Percentiles rank a stretch among this genome's conserved stretches.
Evolutionary conservation across 2,329 filamentous ascomycete genomes (phyloP).

Genomic region (Phoma herbarum): DNA sequence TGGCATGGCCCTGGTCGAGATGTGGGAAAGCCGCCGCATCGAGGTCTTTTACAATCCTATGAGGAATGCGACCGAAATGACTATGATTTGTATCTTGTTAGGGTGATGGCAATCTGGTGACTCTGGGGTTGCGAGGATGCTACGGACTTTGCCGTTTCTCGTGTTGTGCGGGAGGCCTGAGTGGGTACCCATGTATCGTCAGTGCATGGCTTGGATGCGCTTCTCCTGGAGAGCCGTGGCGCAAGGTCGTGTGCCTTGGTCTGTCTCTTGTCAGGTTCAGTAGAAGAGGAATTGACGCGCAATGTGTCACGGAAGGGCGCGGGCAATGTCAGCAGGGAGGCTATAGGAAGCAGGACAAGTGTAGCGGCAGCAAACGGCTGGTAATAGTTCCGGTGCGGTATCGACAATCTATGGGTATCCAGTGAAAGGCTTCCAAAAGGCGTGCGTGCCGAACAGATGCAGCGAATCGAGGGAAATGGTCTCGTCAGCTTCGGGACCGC

Average conservation of each 20-base stretch:
- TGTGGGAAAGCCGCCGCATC: not conserved
- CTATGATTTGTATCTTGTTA: too few relatives aligned
- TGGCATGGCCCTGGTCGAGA: not conserved
- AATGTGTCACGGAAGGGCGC: too few relatives aligned
- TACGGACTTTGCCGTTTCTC: not conserved
- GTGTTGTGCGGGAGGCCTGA: not conserved
- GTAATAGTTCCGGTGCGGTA: not conserved
- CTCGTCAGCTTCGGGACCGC: not conserved
- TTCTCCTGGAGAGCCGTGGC: too few relatives aligned
- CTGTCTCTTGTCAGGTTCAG: too few relatives aligned
- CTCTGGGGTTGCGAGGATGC: too few relatives aligned
- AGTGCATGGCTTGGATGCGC: not conserved
- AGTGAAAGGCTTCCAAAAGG: not conserved
- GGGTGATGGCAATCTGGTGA: too few relatives aligned
- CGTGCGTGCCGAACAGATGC: not conserved
- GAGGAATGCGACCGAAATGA: too few relatives aligned
- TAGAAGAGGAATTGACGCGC: too few relatives aligned
- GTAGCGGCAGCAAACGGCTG: not conserved
- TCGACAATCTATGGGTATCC: constrained; percentile 4
- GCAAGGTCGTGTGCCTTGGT: too few relatives aligned
- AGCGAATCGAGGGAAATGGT: not conserved
- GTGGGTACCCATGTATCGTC: not conserved
- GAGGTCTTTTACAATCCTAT: not conserved
- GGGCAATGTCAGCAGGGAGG: too few relatives aligned
- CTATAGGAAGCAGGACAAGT: too few relatives aligned